Base-by-base conservation (phyloP, 1,139 yeast species). In the Scheffersomyces titani region DNA sequence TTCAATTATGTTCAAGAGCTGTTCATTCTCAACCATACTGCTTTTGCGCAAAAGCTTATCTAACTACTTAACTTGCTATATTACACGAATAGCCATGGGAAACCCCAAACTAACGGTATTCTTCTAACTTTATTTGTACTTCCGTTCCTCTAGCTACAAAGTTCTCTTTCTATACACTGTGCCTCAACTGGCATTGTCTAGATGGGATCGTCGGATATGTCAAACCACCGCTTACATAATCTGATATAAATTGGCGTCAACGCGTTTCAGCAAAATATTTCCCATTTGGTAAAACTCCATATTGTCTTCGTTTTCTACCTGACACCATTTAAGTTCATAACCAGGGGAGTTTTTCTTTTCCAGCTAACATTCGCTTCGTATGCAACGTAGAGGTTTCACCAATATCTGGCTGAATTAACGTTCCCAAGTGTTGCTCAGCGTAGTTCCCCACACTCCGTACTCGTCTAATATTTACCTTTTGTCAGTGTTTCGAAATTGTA, bases 231-330 rank as follows among this genome's bases (percentile, higher is more conserved):
- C 40, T 30, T 30, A 30, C 40, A 30, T 30, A 30, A 30, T 6
- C 40, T 30, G 40, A 30, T 3, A 11, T 30, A 9, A 30, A 11
- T 30, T 30, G 40, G 40, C 7, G n/a, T 19, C 49, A 6, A 19
- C 24, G 49, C 49, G 49, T 46, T 46, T 46, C 49, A 46, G n/a
- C n/a, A 46, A 46, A 46, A 46, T 46, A 46, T 46, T 46, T 22
- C 49, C 49, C 49, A 46, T 46, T 46, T 16, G 22, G 49, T 19
- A 19, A 46, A 46, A 46, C 40, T 16, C 40, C 13, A 30, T 30
- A 30, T 30, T 30, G 40, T 30, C 40, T 30, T 30, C 40, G n/a
- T 30, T 30, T 30, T 30, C 40, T 7, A 9, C 16, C 40, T 30
- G 40, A 16, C 16, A 30, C 40, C 40, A 30, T 30, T 2, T 30